phyloP scores from a whole-genome alignment of 768 basidiomycete genomes.

The Termitomyces sp. region DNA sequence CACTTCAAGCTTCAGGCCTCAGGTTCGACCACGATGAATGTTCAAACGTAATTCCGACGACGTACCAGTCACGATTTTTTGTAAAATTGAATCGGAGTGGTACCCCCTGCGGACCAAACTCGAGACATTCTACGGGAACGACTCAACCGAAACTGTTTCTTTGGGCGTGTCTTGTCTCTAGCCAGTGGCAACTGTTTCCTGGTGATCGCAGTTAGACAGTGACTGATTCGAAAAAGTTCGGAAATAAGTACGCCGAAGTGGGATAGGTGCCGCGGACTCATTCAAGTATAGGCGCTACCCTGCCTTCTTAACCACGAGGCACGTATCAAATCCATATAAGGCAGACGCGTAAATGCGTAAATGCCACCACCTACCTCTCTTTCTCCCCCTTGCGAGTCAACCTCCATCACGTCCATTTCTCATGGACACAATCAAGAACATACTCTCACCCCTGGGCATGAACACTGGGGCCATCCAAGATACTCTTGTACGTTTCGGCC shows the following conservation, averaged over 20 bases:
- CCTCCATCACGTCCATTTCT: constrained; percentile 16
- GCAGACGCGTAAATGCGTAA: constrained; percentile 35
- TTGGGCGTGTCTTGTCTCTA: constrained; percentile 7
- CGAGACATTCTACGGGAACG: neutral
- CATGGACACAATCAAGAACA: constrained; percentile 70
- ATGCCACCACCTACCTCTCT: constrained; percentile 27
- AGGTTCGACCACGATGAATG: constrained; percentile 15
- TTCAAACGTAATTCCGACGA: constrained; percentile 18
- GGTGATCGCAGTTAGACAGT: constrained; percentile 7
- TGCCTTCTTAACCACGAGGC: constrained; percentile 39
- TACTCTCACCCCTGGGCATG: constrained; percentile 68
- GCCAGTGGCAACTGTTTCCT: constrained; percentile 6
- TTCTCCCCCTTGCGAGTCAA: constrained; percentile 21
- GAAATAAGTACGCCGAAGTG: constrained; percentile 13
- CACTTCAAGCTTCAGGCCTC: constrained; percentile 5
- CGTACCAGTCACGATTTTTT: constrained; percentile 1
- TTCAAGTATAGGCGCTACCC: constrained; percentile 26
- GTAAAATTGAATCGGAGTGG: neutral
- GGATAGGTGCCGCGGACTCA: constrained; percentile 20
- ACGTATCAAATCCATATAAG: constrained; percentile 37
- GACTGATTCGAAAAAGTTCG: constrained; percentile 11
- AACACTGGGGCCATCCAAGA: constrained; percentile 71
- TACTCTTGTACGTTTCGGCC: constrained; percentile 51
- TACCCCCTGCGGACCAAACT: constrained; percentile 1
- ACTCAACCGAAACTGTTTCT: constrained; percentile 6